Evolutionary conservation across 2,329 filamentous ascomycete genomes (phyloP), one percentile per base, ranked within the genome.

Genomic region (Blastomyces percursus): DNA sequence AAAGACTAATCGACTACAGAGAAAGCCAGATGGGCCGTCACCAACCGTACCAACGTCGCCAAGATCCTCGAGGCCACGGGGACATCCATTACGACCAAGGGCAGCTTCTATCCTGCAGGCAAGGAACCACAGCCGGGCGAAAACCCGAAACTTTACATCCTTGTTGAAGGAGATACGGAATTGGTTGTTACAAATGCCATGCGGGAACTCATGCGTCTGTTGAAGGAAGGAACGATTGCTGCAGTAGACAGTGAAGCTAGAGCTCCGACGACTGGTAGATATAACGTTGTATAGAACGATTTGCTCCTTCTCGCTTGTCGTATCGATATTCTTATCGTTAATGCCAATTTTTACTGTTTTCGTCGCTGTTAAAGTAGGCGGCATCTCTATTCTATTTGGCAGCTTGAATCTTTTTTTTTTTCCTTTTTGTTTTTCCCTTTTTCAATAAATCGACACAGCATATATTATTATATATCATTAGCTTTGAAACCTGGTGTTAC

Each of bases 1-100:
- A 63, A 63, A 42, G 52, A 54, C n/a, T 21, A 69, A 58, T 40
- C 44, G 44, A 30, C 30, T 68, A 74, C 70, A 81, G 79, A 99
- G 75, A 97, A 96, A 81, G 94, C 94, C 66, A 86, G 94, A 69
- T 99, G 94, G 94, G 93, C 91, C 12, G 94, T 99, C 78, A 99
- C 94, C 48, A 99, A 99, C 75, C 86, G 94, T 67, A 97, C 94
- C 44, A 99, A 99, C 71, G 94, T 99, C 63, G 92, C 93, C 69
- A 99, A 97, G 81, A 96, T 99, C 69, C 82, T 99, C 67, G 94
- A 99, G 72, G 85, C 90, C 11, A 96, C 93, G 0, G 93, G 91
- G 50, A 96, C 92, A 1, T 96, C 91, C 7, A 99, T 99, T 74
- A 99, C 94, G 0, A 96, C 91, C 54, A 99, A 99, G 79, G 94